Evolutionary conservation across 805 yeast genomes (phyloP), one percentile per base, ranked within the genome.

Genomic region (Candida germanica): DNA sequence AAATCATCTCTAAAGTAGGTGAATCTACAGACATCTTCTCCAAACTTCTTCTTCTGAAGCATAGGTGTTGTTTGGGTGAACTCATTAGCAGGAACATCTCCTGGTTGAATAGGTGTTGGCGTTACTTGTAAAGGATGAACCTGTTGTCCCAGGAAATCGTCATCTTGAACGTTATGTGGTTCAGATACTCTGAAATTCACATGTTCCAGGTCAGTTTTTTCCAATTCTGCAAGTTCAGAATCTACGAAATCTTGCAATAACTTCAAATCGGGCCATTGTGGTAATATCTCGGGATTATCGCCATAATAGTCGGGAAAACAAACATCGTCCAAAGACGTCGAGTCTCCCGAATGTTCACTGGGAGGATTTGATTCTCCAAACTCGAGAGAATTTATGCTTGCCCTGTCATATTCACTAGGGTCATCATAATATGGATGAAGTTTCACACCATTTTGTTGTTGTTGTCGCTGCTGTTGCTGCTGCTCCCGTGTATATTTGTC

Each of bases 1-100:
- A 91, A 59, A 51, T 87, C 94, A 45, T 88, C 96, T 46, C 98
- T 72, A 60, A 93, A 91, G 54, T 91, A 91, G 0, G 98, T 87
- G 64, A 86, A 91, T 44, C 98, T 69, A 55, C 79, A 80, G n/a
- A 28, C 21, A 28, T 31, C 42, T 35, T 46, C 48, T 12, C 33
- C 23, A n/a, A 30, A 23, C 14, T 33, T 43, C 14, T 36, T 35
- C 24, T 33, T 35, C 15, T 46, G 50, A 31, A 65, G 47, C 20
- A 64, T 61, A 1, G 46, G 42, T 13, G 34, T 29, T 2, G 39
- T 31, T 7, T 66, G 54, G 11, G 61, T 58, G 20, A 59, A 49
- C 17, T 48, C 43, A 29, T 58, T 56, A 31, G 50, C 48, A 3
- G 53, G 44, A 33, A 53, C 68, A 40, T 75, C 81, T 87, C 94